Evolutionary conservation across 2,329 filamentous ascomycete genomes (phyloP), one percentile per base, ranked within the genome.

Genomic region (Pseudocercospora fijiensis): DNA sequence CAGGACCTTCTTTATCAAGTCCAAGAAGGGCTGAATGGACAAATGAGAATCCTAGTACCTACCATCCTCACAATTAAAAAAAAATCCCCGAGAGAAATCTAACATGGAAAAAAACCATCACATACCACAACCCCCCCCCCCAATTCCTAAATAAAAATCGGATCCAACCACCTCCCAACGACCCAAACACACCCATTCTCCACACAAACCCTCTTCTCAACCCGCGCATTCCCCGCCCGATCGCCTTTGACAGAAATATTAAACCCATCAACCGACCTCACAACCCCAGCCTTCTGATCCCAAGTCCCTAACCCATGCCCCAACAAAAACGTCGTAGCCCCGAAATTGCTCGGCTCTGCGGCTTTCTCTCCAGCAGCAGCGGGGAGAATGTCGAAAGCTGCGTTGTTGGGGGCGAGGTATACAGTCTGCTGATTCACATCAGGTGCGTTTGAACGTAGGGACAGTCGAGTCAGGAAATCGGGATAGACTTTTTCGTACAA

Each of bases 121-220:
- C 28, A 30, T 33, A 33, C 2, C 30, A 33, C 2, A 11, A 33
- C 3, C 10, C 10, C 3, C 30, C 11, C 13, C 13, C 5, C 3
- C 30, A 33, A 13, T 18, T n/a, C n/a, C 26, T 30, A 53, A 16
- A 53, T 28, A 16, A 52, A 65, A n/a, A 65, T 13, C 5, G 66
- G 66, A 45, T 68, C 66, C 7, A 68, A 43, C 64, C 62, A 64
- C 26, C 66, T 61, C 3, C 61, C 58, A 20, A 66, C n/a, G 13
- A 66, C 13, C 63, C 65, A 65, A 18, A 67, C 60, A 58, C 67
- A 69, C 9, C 65, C 65, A 41, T 68, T 68, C 1, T 62, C 62
- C 20, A 52, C 60, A 59, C 66, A 68, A 18, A 65, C 53, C 22
- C 65, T 63, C 47, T 58, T 58, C 53, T 63, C 45, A 1, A 69